phyloP scores from a whole-genome alignment of 257 asterid genomes.

The Catharanthus roseus region DNA sequence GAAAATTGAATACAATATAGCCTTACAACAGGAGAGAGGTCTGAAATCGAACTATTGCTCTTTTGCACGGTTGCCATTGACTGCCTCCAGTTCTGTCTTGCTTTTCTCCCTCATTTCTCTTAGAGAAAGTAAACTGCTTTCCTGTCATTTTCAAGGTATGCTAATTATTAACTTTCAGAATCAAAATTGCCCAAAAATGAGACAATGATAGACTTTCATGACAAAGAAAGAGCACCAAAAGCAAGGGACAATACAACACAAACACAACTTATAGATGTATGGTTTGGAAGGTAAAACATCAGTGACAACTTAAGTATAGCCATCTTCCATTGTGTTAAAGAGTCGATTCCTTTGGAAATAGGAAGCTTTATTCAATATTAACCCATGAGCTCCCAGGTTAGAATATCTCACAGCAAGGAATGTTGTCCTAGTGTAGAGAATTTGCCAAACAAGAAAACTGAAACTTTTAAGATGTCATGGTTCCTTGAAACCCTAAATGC shows the following conservation, averaged over 20 bases:
- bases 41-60: slow-evolving; percentile 25
- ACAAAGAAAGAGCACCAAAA: neutral
- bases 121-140: slow-evolving; percentile 46
- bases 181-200: neutral
- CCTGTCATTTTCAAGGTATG: slow-evolving; percentile 36
- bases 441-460: neutral
- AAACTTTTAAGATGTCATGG: neutral
- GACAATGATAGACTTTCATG: neutral
- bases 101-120: slow-evolving; percentile 52
- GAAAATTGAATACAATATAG: neutral
- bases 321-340: neutral
- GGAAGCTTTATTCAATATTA: neutral
- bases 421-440: neutral
- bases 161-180: neutral
- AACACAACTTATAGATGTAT: neutral
- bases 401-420: neutral
- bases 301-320: neutral
- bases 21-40: slow-evolving; percentile 18
- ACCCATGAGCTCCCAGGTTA: neutral
- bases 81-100: slow-evolving; percentile 49
- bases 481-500: neutral
- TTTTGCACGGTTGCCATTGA: slow-evolving; percentile 26
- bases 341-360: neutral
- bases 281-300: neutral
- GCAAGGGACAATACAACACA: neutral